Base-by-base conservation (phyloP, 2,329 filamentous ascomycete genomes). In the Sporothrix inflata region DNA sequence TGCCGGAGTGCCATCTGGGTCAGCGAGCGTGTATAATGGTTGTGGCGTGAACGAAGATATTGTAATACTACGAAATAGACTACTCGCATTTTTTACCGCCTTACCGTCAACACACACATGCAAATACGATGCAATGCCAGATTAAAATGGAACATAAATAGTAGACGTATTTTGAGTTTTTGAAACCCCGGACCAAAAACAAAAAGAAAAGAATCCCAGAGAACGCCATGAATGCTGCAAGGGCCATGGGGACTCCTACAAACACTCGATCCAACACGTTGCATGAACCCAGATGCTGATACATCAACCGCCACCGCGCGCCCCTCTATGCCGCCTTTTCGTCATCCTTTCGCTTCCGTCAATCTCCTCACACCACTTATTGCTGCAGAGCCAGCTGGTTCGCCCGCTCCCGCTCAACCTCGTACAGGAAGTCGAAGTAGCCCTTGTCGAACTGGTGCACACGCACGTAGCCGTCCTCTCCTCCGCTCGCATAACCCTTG, bases 401-500 rank as follows among this genome's bases (percentile, higher is more conserved):
- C 78, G 83, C 80, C 75, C 85, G 84, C 86, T 98, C 94, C 83
- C 94, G 88, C 90, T 99, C 96, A 74, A 98, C 96, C 87, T 99
- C 96, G 83, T 97, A 99, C 87, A 92, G 89, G 85, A 99, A 99
- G 84, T 99, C 96, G 82, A 96, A 98, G 88, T 98, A 99, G 75
- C 92, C 89, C 88, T 97, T 97, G 85, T 99, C 96, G 84, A 99
- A 99, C 84, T 97, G 94, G 85, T 99, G 96, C 77, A 98, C 91
- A 80, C 96, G 93, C 76, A 99, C 95, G 85, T 99, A 99, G 79
- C 96, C 96, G 83, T 99, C 96, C 86, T 99, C 96, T 84, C 94
- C 95, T 78, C 96, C 96, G 79, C 92, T 95, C 79, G 94, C 94
- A 84, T 99, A 99, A 79, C 93, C 90, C 81, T 92, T 94, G 79